Conservation (phyloP, 768 basidiomycete species). For the Trametopsis cervina region DNA sequence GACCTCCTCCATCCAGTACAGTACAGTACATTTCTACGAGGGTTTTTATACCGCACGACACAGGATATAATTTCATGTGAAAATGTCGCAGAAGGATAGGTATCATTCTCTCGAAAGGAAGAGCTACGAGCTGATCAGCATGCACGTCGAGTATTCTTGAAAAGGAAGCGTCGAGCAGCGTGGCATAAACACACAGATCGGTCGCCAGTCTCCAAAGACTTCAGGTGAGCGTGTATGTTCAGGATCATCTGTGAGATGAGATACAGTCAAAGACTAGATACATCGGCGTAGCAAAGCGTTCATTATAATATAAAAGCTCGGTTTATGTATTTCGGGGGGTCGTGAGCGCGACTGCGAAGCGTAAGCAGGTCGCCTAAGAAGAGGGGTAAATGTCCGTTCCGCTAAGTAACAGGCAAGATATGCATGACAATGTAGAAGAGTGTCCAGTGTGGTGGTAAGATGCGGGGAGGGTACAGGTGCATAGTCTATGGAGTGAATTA, state of each 20-base stretch:
- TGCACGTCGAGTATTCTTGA: too few relatives aligned
- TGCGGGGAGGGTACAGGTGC: conserved; percentile 15
- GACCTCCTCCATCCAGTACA: too few relatives aligned
- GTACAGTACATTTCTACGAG: too few relatives aligned
- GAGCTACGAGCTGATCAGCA: too few relatives aligned
- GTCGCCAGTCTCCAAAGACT: too few relatives aligned
- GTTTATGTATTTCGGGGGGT: background rate
- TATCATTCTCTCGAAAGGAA: too few relatives aligned
- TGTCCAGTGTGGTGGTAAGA: conserved; percentile 7
- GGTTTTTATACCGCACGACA: too few relatives aligned
- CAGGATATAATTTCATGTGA: too few relatives aligned
- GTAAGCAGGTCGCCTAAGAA: conserved; percentile 19
- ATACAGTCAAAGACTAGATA: background rate
- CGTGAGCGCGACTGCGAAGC: background rate
- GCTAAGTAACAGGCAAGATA: conserved; percentile 4
- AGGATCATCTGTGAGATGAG: background rate
- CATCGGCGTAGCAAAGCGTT: background rate
- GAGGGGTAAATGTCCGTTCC: conserved; percentile 9
- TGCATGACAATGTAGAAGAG: conserved; percentile 10
- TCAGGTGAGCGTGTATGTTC: too few relatives aligned
- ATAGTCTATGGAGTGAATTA: conserved; percentile 12
- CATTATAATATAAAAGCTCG: background rate
- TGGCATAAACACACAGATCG: too few relatives aligned
- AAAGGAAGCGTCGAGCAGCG: too few relatives aligned
- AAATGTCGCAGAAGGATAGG: too few relatives aligned